Conservation (phyloP, 2,329 filamentous ascomycete genomes). For the Penicillium expansum region DNA sequence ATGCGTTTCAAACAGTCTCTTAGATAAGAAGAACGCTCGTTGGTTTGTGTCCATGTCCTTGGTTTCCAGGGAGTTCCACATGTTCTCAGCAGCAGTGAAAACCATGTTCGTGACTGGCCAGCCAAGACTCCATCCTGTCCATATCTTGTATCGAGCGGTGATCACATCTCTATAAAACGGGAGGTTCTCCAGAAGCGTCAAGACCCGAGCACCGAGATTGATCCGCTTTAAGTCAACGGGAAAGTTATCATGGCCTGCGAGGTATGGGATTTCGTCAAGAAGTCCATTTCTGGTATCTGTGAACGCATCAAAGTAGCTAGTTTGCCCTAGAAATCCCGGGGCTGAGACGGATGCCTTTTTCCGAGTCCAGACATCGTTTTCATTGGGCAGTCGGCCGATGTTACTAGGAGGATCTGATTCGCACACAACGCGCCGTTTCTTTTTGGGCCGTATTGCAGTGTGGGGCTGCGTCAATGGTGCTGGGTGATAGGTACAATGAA, state of each 20-base stretch:
- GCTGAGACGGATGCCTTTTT: slow-evolving; percentile 1
- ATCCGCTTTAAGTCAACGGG: slow-evolving; percentile 16
- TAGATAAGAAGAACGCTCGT: slow-evolving; percentile 15
- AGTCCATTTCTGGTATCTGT: slow-evolving; percentile 12
- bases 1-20: slow-evolving; percentile 21
- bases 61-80: slow-evolving; percentile 10
- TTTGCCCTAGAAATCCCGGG: slow-evolving; percentile 17
- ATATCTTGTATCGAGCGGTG: slow-evolving; percentile 15
- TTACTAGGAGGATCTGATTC: neutral
- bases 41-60: slow-evolving; percentile 11
- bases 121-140: slow-evolving; percentile 23
- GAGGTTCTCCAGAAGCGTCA: slow-evolving; percentile 22
- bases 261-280: neutral
- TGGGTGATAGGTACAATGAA: slow-evolving; percentile 2
- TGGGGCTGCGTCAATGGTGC: neutral
- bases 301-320: slow-evolving; percentile 20
- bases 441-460: neutral
- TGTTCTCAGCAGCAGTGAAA: slow-evolving; percentile 18
- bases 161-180: slow-evolving; percentile 20
- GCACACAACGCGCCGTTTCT: neutral
- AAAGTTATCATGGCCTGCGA: neutral
- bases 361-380: neutral
- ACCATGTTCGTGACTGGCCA: slow-evolving; percentile 19
- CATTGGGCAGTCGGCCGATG: neutral
- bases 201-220: slow-evolving; percentile 24